Evolutionary conservation across 192 early-diverging fungal species (phyloP).

Genomic region (Chytriomyces hyalinus): DNA sequence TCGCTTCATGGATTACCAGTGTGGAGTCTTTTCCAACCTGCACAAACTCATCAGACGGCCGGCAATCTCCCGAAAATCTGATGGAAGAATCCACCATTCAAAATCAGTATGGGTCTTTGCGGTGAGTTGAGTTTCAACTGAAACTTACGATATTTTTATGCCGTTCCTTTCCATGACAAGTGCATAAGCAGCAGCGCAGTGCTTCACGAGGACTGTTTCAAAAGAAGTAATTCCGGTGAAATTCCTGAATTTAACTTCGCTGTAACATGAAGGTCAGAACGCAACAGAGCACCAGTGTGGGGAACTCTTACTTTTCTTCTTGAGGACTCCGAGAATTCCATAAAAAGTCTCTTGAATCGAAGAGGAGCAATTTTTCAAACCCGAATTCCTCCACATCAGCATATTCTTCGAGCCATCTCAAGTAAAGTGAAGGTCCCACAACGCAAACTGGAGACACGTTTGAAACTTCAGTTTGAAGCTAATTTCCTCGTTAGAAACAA

Average conservation of each 20-base stretch:
- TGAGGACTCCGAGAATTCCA: conserved; percentile 23
- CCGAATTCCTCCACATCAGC: conserved; percentile 72
- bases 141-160: conserved; percentile 59
- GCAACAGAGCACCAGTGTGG: background rate
- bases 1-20: conserved; percentile 91
- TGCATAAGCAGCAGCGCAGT: conserved; percentile 83
- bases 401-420: conserved; percentile 71
- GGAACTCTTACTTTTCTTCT: background rate
- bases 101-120: conserved; percentile 56
- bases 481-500: background rate
- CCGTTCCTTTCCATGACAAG: conserved; percentile 77
- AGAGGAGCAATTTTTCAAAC: conserved; percentile 52
- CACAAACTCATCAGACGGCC: conserved; percentile 79
- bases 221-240: conserved; percentile 57
- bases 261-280: background rate
- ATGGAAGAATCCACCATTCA: background rate
- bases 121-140: conserved; percentile 12
- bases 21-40: conserved; percentile 65
- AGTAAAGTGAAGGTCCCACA: conserved; percentile 64
- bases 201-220: conserved; percentile 78
- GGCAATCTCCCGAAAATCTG: conserved; percentile 89
- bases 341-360: conserved; percentile 60
- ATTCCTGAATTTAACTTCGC: background rate
- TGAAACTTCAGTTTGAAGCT: background rate
- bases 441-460: conserved; percentile 33